These are phyloP conservation scores for Cercospora sp. DNA, from an alignment of 2,329 filamentous ascomycete genomes.

Conservation along the genomic window DNA sequence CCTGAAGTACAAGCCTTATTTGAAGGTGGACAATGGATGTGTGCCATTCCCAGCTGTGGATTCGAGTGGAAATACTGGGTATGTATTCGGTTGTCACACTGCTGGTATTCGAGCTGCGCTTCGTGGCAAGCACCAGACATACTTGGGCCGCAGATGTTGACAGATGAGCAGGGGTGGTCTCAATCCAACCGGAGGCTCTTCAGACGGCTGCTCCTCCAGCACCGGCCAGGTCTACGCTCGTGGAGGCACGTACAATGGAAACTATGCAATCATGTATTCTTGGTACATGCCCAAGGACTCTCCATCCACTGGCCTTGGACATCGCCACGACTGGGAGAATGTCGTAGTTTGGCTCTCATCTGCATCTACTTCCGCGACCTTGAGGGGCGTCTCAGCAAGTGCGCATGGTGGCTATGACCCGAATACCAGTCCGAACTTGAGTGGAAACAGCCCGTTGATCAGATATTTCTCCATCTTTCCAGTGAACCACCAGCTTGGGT, in stretches of 20 bases:
- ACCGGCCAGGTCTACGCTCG: conserved; percentile 57
- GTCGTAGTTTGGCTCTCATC: conserved; percentile 54
- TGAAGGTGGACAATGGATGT: conserved; percentile 60
- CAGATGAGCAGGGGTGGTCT: conserved; percentile 46
- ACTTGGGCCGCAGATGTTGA: neutral
- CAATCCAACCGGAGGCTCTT: conserved; percentile 42
- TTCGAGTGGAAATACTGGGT: conserved; percentile 59
- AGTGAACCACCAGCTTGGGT: conserved; percentile 50
- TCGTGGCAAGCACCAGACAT: neutral
- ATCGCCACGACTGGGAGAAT: conserved; percentile 60
- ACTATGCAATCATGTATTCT: conserved; percentile 55
- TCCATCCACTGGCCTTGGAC: conserved; percentile 48
- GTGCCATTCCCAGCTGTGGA: conserved; percentile 65
- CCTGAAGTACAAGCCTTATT: conserved; percentile 58
- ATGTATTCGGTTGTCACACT: neutral
- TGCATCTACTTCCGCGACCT: conserved; percentile 43
- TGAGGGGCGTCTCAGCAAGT: conserved; percentile 55
- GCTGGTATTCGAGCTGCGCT: neutral
- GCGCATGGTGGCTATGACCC: conserved; percentile 55
- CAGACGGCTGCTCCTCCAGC: conserved; percentile 46
- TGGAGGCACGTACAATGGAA: conserved; percentile 43
- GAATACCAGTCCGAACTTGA: conserved; percentile 45
- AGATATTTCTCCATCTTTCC: conserved; percentile 53
- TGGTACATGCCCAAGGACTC: conserved; percentile 57
- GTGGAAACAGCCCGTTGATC: conserved; percentile 49